Evolutionary conservation across 805 yeast genomes (phyloP), one percentile per base, ranked within the genome.

Genomic region (Cephaloascus albidus): DNA sequence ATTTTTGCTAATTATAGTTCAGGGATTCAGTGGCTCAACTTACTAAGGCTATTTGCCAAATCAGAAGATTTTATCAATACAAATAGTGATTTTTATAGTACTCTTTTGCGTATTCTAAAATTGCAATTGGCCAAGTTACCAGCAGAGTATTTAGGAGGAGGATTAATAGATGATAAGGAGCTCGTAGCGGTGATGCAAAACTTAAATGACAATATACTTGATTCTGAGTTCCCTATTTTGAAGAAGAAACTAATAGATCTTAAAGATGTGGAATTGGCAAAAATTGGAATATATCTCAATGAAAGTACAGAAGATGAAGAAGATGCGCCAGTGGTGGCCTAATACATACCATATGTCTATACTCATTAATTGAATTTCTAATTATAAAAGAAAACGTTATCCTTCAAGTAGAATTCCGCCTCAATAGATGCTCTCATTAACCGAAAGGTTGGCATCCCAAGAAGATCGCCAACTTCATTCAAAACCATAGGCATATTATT

Each of bases 1-100:
- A 47, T 77, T 1, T 61, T 81, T 44, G 85, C 81, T 14, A 84
- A 81, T 52, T 72, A 73, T 49, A 74, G 84, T 16, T 75, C 81
- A 12, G 69, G 76, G 16, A 58, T 72, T 17, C 88, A 81, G 46
- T 83, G 89, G 89, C 64, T 72, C 39, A 63, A 61, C 16, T 44
- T 81, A 28, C 45, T 75, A 10, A 68, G 65, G 36, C 50, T 81
- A 10, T 20, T 72, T 3, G 59, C 68, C 44, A 54, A 60, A 36
- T 61, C 68, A 38, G 49, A 48, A 19, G 53, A 56, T 4, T 41
- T 62, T 14, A 38, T 70, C 3, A 35, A 20, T 1, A 33, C 42
- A 2, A 43, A 60, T 10, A 42, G 51, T 0, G 17, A 33, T 0
- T 54, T 74, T 28, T 61, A 58, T 18, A 36, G 43, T 0, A 40